Base-by-base conservation (phyloP, 2,329 filamentous ascomycete species). In the Pseudovirgaria hyperparasitica region DNA sequence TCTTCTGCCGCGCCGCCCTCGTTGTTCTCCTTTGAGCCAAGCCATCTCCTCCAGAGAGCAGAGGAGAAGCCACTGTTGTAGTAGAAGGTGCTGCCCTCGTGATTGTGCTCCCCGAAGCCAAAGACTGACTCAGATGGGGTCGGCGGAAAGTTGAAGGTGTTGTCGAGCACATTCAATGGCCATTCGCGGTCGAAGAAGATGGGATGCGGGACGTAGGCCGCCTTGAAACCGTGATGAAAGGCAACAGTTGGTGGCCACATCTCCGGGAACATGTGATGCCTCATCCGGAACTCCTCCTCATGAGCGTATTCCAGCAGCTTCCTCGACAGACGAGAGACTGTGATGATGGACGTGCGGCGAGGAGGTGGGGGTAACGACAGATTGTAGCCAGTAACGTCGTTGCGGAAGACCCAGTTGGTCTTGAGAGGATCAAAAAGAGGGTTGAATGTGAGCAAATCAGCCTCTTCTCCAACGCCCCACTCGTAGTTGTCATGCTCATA, bases 121-220 rank as follows among this genome's bases (percentile, higher is more conserved):
- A 65, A 65, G 3, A 61, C 57, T 17, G 54, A 60, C 35, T 60
- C 58, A 20, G 51, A 55, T 4, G 53, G 51, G 31, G 57, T 54
- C 12, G 48, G 46, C 5, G 62, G 61, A 33, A 58, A 55, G 44
- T 66, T 66, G 53, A 63, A 63, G 14, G 57, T 54, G 33, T 55
- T 48, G 31, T 64, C 53, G 41, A 63, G 55, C 29, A 53, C 48
- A 28, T 56, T 52, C 10, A 62, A 45, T 11, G 60, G 57, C 78
- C 78, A 85, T 26, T 77, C 68, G 34, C 79, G 70, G 51, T 87
- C 80, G 43, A 84, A 81, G 51, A 75, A 86, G 24, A 86, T 70
- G 2, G 81, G 80, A 50, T 86, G 80, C 8, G 81, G 81, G 8
- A 73, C 78, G 43, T 76, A 82, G 4, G 84, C 76, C 4, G 77